Evolutionary conservation across 768 basidiomycete genomes (phyloP).

Genomic region (Obba rivulosa): DNA sequence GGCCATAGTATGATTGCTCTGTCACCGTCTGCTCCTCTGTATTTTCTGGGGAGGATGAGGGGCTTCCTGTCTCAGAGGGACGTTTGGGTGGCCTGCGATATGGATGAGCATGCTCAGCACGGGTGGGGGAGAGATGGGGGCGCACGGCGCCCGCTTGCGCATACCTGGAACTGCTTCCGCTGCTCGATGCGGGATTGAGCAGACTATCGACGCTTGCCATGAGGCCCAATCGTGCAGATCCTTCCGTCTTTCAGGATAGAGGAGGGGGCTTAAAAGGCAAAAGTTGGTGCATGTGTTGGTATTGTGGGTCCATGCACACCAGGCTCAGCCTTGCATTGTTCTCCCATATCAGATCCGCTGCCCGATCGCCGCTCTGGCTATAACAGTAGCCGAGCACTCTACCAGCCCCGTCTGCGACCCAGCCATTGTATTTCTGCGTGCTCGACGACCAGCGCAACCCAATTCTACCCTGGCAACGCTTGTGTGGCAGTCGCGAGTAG

Average conservation of each 20-base stretch:
- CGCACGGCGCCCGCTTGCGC: not conserved
- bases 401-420: no score
- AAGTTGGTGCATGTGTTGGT: conserved; percentile 20
- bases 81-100: conserved; percentile 11
- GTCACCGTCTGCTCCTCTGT: conserved; percentile 1
- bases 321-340: conserved; percentile 12
- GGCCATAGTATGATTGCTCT: conserved; percentile 17
- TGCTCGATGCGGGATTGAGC: conserved; percentile 21
- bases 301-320: conserved; percentile 22
- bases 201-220: conserved; percentile 25
- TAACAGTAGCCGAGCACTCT: no score
- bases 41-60: conserved; percentile 15
- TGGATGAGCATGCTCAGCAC: conserved; percentile 1
- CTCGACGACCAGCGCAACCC: no score
- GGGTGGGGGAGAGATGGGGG: conserved; percentile 5
- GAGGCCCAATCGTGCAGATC: conserved; percentile 4
- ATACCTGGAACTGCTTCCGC: conserved; percentile 9
- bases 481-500: no score
- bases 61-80: conserved; percentile 1
- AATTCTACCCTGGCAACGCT: no score
- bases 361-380: not conserved
- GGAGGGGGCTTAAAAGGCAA: conserved; percentile 16
- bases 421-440: no score
- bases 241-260: conserved; percentile 13
- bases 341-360: conserved; percentile 5